A percentile compares a stretch with the other conserved stretches of the same genome.
These are phyloP conservation scores for Mycena indigotica DNA, from an alignment of 768 basidiomycete genomes.

Conservation along the genomic window DNA sequence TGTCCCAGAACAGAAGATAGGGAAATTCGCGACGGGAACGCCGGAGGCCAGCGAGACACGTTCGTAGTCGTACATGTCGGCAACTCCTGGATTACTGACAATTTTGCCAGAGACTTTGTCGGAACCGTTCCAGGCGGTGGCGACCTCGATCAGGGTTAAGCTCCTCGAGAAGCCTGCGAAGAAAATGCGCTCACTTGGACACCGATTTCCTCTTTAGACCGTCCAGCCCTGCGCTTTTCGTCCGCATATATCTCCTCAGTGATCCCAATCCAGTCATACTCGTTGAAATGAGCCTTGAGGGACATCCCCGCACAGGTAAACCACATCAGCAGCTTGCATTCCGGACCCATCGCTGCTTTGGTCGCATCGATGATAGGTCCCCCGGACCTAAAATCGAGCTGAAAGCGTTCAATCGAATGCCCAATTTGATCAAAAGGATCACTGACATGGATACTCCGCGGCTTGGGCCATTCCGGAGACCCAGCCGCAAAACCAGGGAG, in stretches of 20 bases:
- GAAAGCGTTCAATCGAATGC: neutral
- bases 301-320: neutral
- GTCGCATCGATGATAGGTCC: constrained; percentile 1
- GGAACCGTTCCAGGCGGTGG: constrained; percentile 5
- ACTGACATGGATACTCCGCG: constrained; percentile 11
- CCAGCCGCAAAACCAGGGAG: neutral
- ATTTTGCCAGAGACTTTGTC: constrained; percentile 4
- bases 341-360: constrained; percentile 8
- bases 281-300: constrained; percentile 3
- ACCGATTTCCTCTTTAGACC: constrained; percentile 5
- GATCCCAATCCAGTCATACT: constrained; percentile 8
- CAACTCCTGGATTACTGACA: neutral
- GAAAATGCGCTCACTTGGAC: neutral
- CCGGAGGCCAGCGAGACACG: constrained; percentile 3
- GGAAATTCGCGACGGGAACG: neutral
- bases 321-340: constrained; percentile 8
- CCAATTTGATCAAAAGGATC: neutral
- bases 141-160: neutral
- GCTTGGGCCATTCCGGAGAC: constrained; percentile 2
- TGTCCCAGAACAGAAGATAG: neutral
- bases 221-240: neutral
- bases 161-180: neutral
- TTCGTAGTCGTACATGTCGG: constrained; percentile 17
- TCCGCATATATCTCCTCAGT: constrained; percentile 10
- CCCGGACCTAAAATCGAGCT: constrained; percentile 2